These are phyloP conservation scores for Lunasporangiospora selenospora DNA, from an alignment of 192 early-diverging fungal genomes.

Conservation along the genomic window DNA sequence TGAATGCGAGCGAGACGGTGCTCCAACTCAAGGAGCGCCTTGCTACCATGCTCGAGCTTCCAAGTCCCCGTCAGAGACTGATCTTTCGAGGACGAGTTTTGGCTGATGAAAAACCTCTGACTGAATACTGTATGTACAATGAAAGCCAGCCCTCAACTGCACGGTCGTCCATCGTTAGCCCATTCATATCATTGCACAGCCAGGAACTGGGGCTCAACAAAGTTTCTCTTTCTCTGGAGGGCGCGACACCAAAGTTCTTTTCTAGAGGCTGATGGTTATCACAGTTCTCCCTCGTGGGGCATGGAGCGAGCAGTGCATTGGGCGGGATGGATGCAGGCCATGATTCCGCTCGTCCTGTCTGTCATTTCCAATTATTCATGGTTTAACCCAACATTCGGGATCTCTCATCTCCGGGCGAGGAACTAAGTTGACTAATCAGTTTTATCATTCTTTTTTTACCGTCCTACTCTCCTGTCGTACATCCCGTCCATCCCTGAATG, in stretches of 20 bases:
- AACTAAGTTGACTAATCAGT: slow-evolving; percentile 25
- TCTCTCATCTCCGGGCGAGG: neutral
- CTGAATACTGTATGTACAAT: slow-evolving; percentile 52
- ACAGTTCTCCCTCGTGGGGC: too few species aligned
- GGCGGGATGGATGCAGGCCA: too few species aligned
- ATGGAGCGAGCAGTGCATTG: too few species aligned
- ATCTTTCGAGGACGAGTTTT: slow-evolving; percentile 57
- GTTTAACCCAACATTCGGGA: slow-evolving; percentile 1
- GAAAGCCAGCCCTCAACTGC: neutral
- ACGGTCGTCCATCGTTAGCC: neutral
- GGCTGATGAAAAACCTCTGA: slow-evolving; percentile 49
- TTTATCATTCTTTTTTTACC: slow-evolving; percentile 12
- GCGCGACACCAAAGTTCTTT: too few species aligned
- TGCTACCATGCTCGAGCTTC: slow-evolving; percentile 45
- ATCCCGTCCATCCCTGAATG: neutral
- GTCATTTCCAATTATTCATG: slow-evolving; percentile 40
- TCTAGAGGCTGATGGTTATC: too few species aligned
- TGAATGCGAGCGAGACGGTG: slow-evolving; percentile 48
- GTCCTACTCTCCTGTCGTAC: neutral
- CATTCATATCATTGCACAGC: too few species aligned
- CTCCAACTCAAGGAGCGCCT: slow-evolving; percentile 53
- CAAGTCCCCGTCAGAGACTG: slow-evolving; percentile 52
- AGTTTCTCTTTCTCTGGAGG: too few species aligned
- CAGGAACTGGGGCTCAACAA: too few species aligned
- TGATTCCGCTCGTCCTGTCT: too few species aligned